Conservation (phyloP, 495 filamentous ascomycete genomes). For the Aspergillus carlsbadensis region DNA sequence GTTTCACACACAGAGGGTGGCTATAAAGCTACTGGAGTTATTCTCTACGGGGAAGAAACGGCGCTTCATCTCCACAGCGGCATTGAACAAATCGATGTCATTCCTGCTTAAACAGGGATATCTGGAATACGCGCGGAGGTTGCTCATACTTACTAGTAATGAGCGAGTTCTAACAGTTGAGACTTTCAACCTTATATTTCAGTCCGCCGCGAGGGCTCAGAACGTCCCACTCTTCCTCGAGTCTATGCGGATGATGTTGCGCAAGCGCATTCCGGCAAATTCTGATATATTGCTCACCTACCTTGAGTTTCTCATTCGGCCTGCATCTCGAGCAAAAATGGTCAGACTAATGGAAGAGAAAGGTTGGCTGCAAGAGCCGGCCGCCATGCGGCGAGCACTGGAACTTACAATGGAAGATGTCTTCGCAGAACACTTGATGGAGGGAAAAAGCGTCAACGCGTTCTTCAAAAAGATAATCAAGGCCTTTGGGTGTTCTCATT, state of each 20-base stretch:
- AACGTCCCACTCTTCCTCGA: constrained; percentile 33
- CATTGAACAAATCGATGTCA: constrained; percentile 40
- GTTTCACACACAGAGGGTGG: constrained; percentile 16
- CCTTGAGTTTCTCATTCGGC: constrained; percentile 30
- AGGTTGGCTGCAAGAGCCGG: constrained; percentile 28
- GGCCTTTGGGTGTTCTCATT: constrained; percentile 33
- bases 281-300: constrained; percentile 45
- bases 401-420: constrained; percentile 34
- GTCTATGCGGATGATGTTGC: constrained; percentile 34
- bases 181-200: constrained; percentile 47
- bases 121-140: constrained; percentile 23
- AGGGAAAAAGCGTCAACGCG: constrained; percentile 30
- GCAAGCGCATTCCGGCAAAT: constrained; percentile 37
- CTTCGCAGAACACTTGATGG: constrained; percentile 33
- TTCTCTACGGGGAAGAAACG: constrained; percentile 25
- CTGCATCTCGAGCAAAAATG: constrained; percentile 30
- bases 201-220: constrained; percentile 32
- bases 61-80: constrained; percentile 36
- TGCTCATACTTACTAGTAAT: constrained; percentile 31
- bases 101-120: constrained; percentile 36
- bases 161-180: constrained; percentile 39
- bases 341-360: constrained; percentile 35
- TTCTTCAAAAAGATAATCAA: constrained; percentile 35
- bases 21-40: constrained; percentile 19
- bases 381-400: constrained; percentile 23